Base-by-base conservation (phyloP, 2,329 filamentous ascomycete species). In the Aspergillus candidus region DNA sequence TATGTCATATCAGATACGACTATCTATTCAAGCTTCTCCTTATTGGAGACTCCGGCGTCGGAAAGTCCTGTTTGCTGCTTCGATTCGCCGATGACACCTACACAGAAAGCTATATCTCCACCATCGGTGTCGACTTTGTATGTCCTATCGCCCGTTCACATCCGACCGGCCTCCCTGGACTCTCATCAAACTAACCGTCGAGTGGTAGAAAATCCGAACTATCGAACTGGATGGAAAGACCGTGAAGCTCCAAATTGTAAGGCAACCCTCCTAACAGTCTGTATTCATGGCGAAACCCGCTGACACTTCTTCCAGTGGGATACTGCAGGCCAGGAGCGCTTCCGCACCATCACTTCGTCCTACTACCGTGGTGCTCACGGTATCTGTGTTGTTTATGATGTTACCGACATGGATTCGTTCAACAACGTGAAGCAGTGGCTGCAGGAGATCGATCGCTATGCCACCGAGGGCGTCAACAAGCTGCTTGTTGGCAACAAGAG, bases 391-490 rank as follows among this genome's bases (percentile, higher is more conserved):
- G 93, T 98, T 69, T 98, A 97, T 80, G 93, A 98, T 83, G 93
- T 98, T 66, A 98, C 93, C 58, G 93, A 98, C 71, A 96, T 97
- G 91, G 93, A 97, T 72, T 95, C 88, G 27, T 98, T 98, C 88
- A 97, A 98, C 84, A 98, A 97, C 77, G 93, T 98, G 63, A 97
- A 98, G 86, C 93, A 98, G 79, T 98, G 93, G 93, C 82, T 98
- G 51, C 93, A 98, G 73, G 93, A 98, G 77, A 98, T 98, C 62
- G 93, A 98, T 77, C 84, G 93, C 70, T 97, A 98, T 66, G 93
- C 93, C 60, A 98, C 93, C 58, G 93, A 98, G 75, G 93, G 93
- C 56, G 93, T 98, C 66, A 98, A 98, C 83, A 98, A 98, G 81
- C 80, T 98, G 56, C 83, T 98, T 51, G 91, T 98, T 52, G 93